Evolutionary conservation across 2,329 filamentous ascomycete species (phyloP).

Genomic region (Phoma herbarum): DNA sequence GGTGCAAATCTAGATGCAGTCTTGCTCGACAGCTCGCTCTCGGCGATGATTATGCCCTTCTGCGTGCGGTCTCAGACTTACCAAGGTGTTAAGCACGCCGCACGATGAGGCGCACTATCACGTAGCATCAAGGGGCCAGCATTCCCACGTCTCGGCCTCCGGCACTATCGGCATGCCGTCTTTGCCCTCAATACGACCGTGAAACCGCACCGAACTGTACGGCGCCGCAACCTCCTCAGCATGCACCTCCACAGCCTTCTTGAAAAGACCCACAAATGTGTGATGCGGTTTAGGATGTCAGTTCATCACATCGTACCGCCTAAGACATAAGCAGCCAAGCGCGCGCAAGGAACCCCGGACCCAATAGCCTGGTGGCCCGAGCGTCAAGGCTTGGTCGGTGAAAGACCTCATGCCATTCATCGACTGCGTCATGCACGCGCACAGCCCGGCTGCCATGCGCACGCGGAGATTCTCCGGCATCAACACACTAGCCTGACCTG

Average conservation of each 20-base stretch:
- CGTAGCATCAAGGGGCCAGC: neutral
- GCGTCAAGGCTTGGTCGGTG: constrained; percentile 3
- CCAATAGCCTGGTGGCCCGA: constrained; percentile 14
- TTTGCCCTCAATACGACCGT: constrained; percentile 3
- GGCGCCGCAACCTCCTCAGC: neutral
- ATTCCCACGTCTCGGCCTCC: constrained; percentile 1
- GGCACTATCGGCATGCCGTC: neutral
- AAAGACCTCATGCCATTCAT: constrained; percentile 2
- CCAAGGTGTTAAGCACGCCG: neutral
- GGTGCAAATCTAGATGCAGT: neutral
- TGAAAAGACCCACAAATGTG: neutral
- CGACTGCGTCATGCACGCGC: constrained; percentile 8
- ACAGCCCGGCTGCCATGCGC: constrained; percentile 3
- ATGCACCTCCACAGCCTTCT: constrained; percentile 1
- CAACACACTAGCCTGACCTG: neutral
- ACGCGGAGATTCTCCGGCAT: neutral
- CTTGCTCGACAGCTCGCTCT: neutral
- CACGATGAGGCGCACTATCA: neutral
- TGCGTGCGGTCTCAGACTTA: neutral
- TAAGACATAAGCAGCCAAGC: constrained; percentile 18
- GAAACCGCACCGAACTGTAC: constrained; percentile 11
- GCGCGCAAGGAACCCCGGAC: constrained; percentile 15
- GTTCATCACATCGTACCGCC: constrained; percentile 12
- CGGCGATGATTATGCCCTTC: neutral
- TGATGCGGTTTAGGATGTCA: constrained; percentile 1